Conservation (phyloP, 1,284 basidiomycete species). For the Malassezia nana region DNA sequence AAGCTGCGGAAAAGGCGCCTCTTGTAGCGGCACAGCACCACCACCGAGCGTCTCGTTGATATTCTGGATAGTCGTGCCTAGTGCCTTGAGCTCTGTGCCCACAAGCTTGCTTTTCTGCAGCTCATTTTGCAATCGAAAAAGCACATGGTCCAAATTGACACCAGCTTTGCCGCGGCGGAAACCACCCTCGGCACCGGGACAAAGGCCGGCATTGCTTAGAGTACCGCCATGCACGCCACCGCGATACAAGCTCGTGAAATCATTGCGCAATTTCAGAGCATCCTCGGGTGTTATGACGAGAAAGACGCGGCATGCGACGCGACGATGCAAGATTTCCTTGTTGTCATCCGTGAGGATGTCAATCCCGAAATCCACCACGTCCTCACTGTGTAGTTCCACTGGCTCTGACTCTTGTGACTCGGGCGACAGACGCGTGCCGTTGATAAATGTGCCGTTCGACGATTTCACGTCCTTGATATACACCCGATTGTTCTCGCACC, state of each 20-base stretch:
- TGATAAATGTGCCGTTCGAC: slow-evolving; percentile 97
- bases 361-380: slow-evolving; percentile 94
- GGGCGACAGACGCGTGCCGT: slow-evolving; percentile 76
- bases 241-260: slow-evolving; percentile 44
- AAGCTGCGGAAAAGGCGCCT: slow-evolving; percentile 40
- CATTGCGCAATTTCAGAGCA: slow-evolving; percentile 50
- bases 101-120: slow-evolving; percentile 89
- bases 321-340: slow-evolving; percentile 94
- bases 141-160: slow-evolving; percentile 67
- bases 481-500: slow-evolving; percentile 65
- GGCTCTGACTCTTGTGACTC: slow-evolving; percentile 88
- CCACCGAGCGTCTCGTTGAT: slow-evolving; percentile 87
- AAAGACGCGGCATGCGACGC: slow-evolving; percentile 85
- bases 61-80: slow-evolving; percentile 74
- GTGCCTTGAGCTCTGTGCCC: slow-evolving; percentile 70
- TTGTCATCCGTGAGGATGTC: slow-evolving; percentile 98
- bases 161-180: slow-evolving; percentile 34
- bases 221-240: slow-evolving; percentile 40
- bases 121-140: slow-evolving; percentile 70
- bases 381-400: slow-evolving; percentile 85
- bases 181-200: slow-evolving; percentile 43
- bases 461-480: slow-evolving; percentile 98
- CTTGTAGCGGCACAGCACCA: slow-evolving; percentile 50
- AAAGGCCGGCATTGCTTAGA: slow-evolving; percentile 34
- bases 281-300: slow-evolving; percentile 81